These are phyloP conservation scores for Pseudogymnoascus sp. DNA, from an alignment of 2,329 filamentous ascomycete species.

Conservation along the genomic window DNA sequence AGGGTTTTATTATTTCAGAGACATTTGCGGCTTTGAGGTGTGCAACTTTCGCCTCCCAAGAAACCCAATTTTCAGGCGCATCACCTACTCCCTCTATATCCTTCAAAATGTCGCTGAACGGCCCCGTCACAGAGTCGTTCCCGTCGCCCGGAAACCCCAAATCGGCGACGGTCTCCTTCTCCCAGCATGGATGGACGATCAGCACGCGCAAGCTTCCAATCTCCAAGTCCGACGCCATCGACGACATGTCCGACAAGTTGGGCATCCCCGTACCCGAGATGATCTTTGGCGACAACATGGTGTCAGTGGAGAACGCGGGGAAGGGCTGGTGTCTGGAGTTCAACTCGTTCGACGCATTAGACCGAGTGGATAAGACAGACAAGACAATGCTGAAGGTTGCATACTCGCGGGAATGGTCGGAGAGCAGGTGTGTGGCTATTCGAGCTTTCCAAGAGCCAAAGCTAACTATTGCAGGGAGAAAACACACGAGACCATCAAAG, in stretches of 20 bases:
- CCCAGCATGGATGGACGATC: constrained; percentile 64
- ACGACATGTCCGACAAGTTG: constrained; percentile 69
- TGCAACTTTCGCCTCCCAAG: not conserved
- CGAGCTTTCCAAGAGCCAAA: not conserved
- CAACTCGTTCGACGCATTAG: constrained; percentile 78
- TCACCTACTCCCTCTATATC: not conserved
- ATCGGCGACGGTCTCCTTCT: constrained; percentile 49
- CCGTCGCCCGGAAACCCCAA: constrained; percentile 44
- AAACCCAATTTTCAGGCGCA: not conserved
- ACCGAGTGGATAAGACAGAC: constrained; percentile 90
- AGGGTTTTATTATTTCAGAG: not conserved
- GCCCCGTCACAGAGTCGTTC: constrained; percentile 43
- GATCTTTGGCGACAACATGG: constrained; percentile 96
- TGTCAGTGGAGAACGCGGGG: constrained; percentile 64
- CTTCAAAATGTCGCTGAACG: constrained; percentile 27
- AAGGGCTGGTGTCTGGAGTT: constrained; percentile 76
- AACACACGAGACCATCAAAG: constrained; percentile 77
- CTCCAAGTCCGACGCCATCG: constrained; percentile 84
- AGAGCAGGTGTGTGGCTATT: constrained; percentile 30
- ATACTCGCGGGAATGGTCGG: constrained; percentile 79
- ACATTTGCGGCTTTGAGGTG: not conserved
- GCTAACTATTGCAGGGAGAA: constrained; percentile 53
- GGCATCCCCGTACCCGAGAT: constrained; percentile 91
- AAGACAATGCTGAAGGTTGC: constrained; percentile 86
- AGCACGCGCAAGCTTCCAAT: constrained; percentile 87